A percentile compares a stretch with the other conserved stretches of the same genome.
These are phyloP conservation scores for Saksenaea oblongispora DNA, from an alignment of 371 early-diverging fungal species.

Conservation along the genomic window DNA sequence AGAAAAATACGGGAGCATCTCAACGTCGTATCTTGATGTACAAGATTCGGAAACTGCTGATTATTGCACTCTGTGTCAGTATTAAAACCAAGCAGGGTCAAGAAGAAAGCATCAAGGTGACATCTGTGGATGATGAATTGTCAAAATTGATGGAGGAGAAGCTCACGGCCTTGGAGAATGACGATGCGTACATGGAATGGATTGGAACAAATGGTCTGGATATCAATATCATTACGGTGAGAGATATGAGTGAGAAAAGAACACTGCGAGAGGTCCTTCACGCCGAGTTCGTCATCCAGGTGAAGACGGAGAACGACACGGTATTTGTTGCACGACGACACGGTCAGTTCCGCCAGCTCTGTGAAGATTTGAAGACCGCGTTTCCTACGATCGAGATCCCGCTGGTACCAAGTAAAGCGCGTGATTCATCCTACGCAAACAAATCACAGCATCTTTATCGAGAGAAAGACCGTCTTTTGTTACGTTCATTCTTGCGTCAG, in stretches of 20 bases:
- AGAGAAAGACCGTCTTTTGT: slow-evolving; percentile 54
- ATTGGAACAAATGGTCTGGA: slow-evolving; percentile 23
- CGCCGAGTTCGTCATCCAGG: slow-evolving; percentile 33
- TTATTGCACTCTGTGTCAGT: slow-evolving; percentile 35
- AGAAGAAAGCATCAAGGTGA: slow-evolving; percentile 38
- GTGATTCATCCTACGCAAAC: slow-evolving; percentile 13
- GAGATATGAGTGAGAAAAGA: slow-evolving; percentile 25
- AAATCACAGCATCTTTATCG: slow-evolving; percentile 22
- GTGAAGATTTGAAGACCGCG: slow-evolving; percentile 22
- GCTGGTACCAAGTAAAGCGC: slow-evolving; percentile 26
- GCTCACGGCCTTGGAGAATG: slow-evolving; percentile 11
- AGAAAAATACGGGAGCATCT: slow-evolving; percentile 22
- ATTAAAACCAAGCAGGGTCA: slow-evolving; percentile 44
- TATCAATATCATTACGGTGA: slow-evolving; percentile 29
- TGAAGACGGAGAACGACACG: slow-evolving; percentile 11
- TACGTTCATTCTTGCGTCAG: slow-evolving; percentile 47
- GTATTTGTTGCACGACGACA: slow-evolving; percentile 33
- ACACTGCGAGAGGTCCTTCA: slow-evolving; percentile 27
- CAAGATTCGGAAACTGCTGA: slow-evolving; percentile 37
- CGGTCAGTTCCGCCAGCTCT: slow-evolving; percentile 30
- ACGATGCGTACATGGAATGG: slow-evolving; percentile 28
- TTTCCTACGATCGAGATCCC: slow-evolving; percentile 32
- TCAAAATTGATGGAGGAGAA: neutral
- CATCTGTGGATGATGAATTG: slow-evolving; percentile 1
- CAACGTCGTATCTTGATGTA: slow-evolving; percentile 37